Conservation (phyloP, 148 eudicot genomes). For the Rhododendron mucronatum region DNA sequence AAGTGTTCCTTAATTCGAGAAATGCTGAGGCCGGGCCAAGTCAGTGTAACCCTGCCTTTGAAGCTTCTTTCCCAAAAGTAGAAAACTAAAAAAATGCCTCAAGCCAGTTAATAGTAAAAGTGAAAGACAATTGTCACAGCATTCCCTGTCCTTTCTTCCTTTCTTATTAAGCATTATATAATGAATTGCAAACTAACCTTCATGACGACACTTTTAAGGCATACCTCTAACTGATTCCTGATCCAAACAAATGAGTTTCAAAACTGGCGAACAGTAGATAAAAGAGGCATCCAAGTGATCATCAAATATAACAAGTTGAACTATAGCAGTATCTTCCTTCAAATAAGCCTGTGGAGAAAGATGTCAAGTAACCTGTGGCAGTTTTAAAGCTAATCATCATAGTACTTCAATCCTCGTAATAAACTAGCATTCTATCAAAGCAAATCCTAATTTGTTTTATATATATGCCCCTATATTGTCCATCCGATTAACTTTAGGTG, state of each 20-base stretch:
- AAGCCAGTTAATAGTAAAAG: slow-evolving; percentile 21
- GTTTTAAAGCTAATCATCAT: slow-evolving; percentile 55
- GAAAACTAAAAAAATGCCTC: slow-evolving; percentile 11
- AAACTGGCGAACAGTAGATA: slow-evolving; percentile 90
- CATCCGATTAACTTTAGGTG: slow-evolving; percentile 1
- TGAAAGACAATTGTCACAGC: slow-evolving; percentile 16
- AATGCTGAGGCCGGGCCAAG: slow-evolving; percentile 15
- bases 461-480: not conserved
- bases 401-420: slow-evolving; percentile 24
- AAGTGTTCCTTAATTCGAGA: slow-evolving; percentile 8
- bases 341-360: slow-evolving; percentile 84
- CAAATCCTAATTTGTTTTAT: slow-evolving; percentile 15
- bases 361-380: slow-evolving; percentile 81
- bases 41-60: slow-evolving; percentile 11
- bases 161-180: slow-evolving; percentile 10
- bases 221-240: slow-evolving; percentile 96
- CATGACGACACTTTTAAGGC: slow-evolving; percentile 65
- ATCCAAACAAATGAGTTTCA: slow-evolving; percentile 88
- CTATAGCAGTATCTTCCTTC: slow-evolving; percentile 89
- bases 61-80: slow-evolving; percentile 18
- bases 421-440: slow-evolving; percentile 13
- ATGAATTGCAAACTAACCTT: slow-evolving; percentile 60
- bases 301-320: slow-evolving; percentile 87
- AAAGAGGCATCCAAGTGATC: slow-evolving; percentile 90
- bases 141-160: slow-evolving; percentile 11